Conservation (phyloP, 257 asterid species). For the Solanum verrucosum region DNA sequence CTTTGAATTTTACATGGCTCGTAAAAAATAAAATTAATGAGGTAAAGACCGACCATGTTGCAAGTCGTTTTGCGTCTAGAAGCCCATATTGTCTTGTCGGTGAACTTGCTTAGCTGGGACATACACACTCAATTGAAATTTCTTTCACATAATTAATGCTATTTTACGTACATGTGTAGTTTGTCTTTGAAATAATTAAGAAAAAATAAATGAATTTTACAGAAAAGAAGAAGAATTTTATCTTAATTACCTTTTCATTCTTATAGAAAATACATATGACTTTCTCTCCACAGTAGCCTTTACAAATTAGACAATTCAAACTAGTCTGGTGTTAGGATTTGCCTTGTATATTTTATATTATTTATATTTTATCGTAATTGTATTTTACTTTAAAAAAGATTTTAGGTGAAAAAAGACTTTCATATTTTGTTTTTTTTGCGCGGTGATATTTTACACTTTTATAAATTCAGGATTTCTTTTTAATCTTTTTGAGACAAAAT, state of each 20-base stretch:
- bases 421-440: not conserved
- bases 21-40: not conserved
- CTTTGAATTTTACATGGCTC: fast-evolving
- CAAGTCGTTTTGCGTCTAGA: not conserved
- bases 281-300: not conserved
- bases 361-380: not conserved
- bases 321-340: not conserved
- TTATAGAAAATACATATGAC: not conserved
- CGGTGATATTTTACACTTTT: no score
- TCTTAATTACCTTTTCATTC: not conserved
- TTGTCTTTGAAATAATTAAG: not conserved
- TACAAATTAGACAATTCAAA: not conserved
- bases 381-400: not conserved
- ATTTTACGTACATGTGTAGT: not conserved
- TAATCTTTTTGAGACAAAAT: not conserved
- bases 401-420: not conserved
- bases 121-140: not conserved
- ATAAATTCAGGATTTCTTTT: not conserved
- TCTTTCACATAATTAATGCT: not conserved
- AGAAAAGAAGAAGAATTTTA: not conserved
- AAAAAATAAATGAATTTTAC: not conserved
- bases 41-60: not conserved
- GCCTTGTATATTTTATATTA: not conserved
- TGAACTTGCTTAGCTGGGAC: not conserved
- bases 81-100: not conserved